Base-by-base conservation (phyloP, 306 rosid genomes). In the Vigna unguiculata region DNA sequence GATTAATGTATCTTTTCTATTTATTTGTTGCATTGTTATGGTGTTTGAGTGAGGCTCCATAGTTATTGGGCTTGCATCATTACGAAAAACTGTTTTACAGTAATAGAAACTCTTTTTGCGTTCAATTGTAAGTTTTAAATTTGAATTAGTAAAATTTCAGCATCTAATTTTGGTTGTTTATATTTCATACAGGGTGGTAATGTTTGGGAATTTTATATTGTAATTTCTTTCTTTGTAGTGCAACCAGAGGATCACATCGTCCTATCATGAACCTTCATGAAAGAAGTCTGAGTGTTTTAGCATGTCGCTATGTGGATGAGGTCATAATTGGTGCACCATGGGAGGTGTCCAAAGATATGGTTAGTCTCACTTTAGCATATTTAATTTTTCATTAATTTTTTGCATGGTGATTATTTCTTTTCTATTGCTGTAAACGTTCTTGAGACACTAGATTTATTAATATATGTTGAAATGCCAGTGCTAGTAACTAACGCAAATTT, bases 211-310 rank as follows among this genome's bases (percentile, higher is more conserved):
- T 24, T 10, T 62, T 38, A 66, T 65, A 30, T 38, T 60, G 20
- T 64, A 30, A 40, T 69, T 72, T 53, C 43, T 38, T 75, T 16
- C 76, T 74, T 74, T 81, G 70, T 82, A 94, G 98, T 86, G 85
- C 85, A 69, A 84, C 82, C 72, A 91, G 95, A 87, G 98, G 98
- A 73, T 90, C 88, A 66, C 98, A 94, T 89, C 96, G 93, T 55
- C 98, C 98, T 22, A 91, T 94, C 80, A 94, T 94, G 98, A 90
- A 89, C 84, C 98, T 94, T 77, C 98, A 94, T 48, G 98, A 94
- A 85, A 89, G 98, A 87, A 94, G 98, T 87, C 81, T 94, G 61
- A 94, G 98, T 72, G 98, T 94, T 59, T 85, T 94, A 85, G 98
- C 97, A 36, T 91, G 98, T 82, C 97, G 98, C 74, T 85, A 94